These are phyloP conservation scores for Neodidymelliopsis sp. DNA, from an alignment of 2,329 filamentous ascomycete species.

Conservation along the genomic window DNA sequence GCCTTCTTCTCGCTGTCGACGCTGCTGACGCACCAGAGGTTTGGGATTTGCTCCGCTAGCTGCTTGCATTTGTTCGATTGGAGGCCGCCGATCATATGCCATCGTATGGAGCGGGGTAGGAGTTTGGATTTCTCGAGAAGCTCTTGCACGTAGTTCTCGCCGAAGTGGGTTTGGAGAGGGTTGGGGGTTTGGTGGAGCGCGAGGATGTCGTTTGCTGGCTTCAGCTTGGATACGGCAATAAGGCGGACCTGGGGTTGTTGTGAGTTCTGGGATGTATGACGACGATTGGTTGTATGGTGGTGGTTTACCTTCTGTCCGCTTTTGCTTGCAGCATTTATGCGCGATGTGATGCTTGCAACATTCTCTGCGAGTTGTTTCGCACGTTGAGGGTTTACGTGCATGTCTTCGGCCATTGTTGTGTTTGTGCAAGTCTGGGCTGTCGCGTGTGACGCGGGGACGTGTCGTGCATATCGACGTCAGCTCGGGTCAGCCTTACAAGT, in stretches of 20 bases:
- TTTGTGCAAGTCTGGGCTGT: slow-evolving; percentile 19
- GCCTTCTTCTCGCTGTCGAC: slow-evolving; percentile 91
- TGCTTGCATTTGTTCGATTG: slow-evolving; percentile 94
- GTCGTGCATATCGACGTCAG: slow-evolving; percentile 26
- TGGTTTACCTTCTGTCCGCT: slow-evolving; percentile 38
- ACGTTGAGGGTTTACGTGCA: slow-evolving; percentile 53
- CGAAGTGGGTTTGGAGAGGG: slow-evolving; percentile 75
- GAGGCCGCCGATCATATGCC: slow-evolving; percentile 96
- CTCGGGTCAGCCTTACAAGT: slow-evolving; percentile 23
- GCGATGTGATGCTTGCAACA: slow-evolving; percentile 51
- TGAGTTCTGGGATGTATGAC: background rate
- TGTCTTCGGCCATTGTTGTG: slow-evolving; percentile 45
- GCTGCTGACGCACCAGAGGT: slow-evolving; percentile 90
- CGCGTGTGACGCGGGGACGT: slow-evolving; percentile 17
- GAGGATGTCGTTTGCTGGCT: slow-evolving; percentile 89
- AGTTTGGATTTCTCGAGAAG: slow-evolving; percentile 83
- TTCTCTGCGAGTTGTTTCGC: slow-evolving; percentile 57
- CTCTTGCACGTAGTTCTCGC: slow-evolving; percentile 90
- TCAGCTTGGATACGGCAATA: slow-evolving; percentile 95
- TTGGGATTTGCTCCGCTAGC: slow-evolving; percentile 81
- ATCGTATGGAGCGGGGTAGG: slow-evolving; percentile 78
- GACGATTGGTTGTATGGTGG: background rate
- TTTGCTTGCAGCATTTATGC: slow-evolving; percentile 51
- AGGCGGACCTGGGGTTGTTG: slow-evolving; percentile 73
- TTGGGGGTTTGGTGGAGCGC: slow-evolving; percentile 71